phyloP scores from a whole-genome alignment of 169 alveolate genomes.

The Cyclospora cayetanensis region DNA sequence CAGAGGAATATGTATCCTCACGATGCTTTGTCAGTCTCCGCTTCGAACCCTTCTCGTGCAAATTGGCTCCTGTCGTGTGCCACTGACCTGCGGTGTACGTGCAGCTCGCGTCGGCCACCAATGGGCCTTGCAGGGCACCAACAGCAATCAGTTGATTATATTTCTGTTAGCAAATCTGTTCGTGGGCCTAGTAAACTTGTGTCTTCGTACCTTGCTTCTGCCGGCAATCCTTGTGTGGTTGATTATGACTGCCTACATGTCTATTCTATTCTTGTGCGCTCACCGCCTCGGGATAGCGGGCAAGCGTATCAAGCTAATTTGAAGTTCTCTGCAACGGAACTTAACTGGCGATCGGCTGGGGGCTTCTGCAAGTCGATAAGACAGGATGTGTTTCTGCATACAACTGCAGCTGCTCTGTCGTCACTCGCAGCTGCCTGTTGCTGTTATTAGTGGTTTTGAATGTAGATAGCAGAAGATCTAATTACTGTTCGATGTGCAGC shows the following conservation, averaged over 20 bases:
- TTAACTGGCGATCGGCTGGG: background rate
- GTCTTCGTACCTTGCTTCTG: constrained; percentile 32
- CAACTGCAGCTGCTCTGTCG: background rate
- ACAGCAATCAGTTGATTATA: constrained; percentile 46
- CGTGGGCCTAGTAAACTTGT: constrained; percentile 44
- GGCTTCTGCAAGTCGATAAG: background rate
- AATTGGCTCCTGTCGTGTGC: too few relatives aligned
- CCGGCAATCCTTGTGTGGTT: constrained; percentile 37
- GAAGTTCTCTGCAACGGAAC: background rate
- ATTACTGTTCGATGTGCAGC: too few relatives aligned
- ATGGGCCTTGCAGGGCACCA: constrained; percentile 48
- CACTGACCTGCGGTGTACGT: background rate
- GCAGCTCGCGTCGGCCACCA: constrained; percentile 43
- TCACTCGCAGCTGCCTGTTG: background rate
- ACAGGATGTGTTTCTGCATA: background rate
- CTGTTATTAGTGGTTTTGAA: too few relatives aligned
- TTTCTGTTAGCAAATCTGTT: constrained; percentile 34
- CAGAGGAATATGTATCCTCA: too few relatives aligned
- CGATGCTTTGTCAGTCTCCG: too few relatives aligned
- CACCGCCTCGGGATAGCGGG: constrained; percentile 21
- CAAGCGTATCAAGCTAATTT: constrained; percentile 9
- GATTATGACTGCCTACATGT: constrained; percentile 32
- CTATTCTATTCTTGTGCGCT: background rate
- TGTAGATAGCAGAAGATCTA: too few relatives aligned
- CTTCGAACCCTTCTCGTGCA: too few relatives aligned